phyloP scores from a whole-genome alignment of 805 yeast species.

The Yamadazyma nakazawae region DNA sequence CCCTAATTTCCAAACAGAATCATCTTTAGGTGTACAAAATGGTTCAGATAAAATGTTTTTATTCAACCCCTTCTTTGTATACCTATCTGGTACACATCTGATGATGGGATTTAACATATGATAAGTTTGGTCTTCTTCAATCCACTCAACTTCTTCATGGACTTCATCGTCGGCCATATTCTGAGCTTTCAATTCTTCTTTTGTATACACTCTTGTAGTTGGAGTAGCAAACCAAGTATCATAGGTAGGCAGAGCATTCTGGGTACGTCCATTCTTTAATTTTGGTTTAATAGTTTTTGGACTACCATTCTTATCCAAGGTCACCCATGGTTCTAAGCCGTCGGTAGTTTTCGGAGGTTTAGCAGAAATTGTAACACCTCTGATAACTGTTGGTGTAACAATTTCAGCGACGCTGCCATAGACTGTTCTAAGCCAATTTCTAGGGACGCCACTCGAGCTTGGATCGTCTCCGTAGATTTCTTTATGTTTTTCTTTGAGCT shows the following conservation, averaged over 20 bases:
- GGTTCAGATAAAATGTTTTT: slow-evolving; percentile 62
- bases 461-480: slow-evolving; percentile 6
- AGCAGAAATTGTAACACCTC: slow-evolving; percentile 59
- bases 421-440: slow-evolving; percentile 74
- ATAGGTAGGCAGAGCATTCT: slow-evolving; percentile 66
- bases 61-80: slow-evolving; percentile 60
- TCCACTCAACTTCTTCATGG: slow-evolving; percentile 51
- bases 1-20: slow-evolving; percentile 53
- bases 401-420: slow-evolving; percentile 54
- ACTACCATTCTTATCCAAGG: slow-evolving; percentile 69
- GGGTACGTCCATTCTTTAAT: slow-evolving; percentile 66
- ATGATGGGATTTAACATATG: slow-evolving; percentile 71
- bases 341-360: slow-evolving; percentile 70
- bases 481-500: slow-evolving; percentile 7
- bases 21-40: slow-evolving; percentile 79
- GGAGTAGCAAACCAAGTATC: slow-evolving; percentile 75
- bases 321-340: slow-evolving; percentile 78
- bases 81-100: slow-evolving; percentile 81
- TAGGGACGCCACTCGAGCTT: slow-evolving; percentile 27
- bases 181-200: slow-evolving; percentile 68
- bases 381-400: slow-evolving; percentile 61
- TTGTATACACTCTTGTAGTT: slow-evolving; percentile 51
- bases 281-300: slow-evolving; percentile 81
- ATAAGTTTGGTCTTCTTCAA: slow-evolving; percentile 73
- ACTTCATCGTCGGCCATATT: slow-evolving; percentile 62